Conservation (phyloP, 2,329 filamentous ascomycete genomes). For the Acrocalymma vagum region DNA sequence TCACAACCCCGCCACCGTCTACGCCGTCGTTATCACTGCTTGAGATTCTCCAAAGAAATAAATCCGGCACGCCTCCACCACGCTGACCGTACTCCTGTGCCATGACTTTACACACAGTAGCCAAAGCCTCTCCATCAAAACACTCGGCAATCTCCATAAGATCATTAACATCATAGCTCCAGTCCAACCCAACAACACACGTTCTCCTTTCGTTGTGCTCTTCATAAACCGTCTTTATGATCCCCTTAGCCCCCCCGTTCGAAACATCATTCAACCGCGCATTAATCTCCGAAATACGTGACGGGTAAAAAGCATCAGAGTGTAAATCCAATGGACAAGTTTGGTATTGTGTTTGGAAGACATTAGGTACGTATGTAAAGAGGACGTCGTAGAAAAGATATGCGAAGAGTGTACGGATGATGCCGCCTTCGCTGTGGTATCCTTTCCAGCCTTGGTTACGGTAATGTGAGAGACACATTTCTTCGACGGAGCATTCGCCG, state of each 20-base stretch:
- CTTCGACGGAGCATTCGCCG: constrained; percentile 86
- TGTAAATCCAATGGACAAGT: constrained; percentile 92
- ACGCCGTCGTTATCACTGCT: no score
- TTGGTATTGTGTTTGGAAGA: constrained; percentile 96
- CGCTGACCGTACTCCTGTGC: constrained; percentile 92
- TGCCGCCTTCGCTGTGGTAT: constrained; percentile 91
- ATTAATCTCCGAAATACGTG: constrained; percentile 89
- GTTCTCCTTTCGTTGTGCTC: constrained; percentile 75
- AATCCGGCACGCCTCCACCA: constrained; percentile 87
- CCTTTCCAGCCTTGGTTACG: constrained; percentile 88
- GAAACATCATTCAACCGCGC: constrained; percentile 84
- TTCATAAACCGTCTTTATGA: constrained; percentile 75
- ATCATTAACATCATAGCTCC: constrained; percentile 84
- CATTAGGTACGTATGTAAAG: constrained; percentile 92
- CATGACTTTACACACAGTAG: constrained; percentile 89
- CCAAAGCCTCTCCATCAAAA: constrained; percentile 82
- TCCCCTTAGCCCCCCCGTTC: constrained; percentile 75
- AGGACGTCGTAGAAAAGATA: constrained; percentile 94
- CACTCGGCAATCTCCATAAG: constrained; percentile 79
- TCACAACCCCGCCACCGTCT: constrained; percentile 19
- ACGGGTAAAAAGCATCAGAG: constrained; percentile 90
- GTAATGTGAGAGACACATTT: constrained; percentile 91
- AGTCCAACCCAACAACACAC: constrained; percentile 90
- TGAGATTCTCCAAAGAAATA: constrained; percentile 86
- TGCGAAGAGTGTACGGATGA: constrained; percentile 82